These are phyloP conservation scores for Candida glucosophila DNA, from an alignment of 1,139 yeast species.

Conservation along the genomic window DNA sequence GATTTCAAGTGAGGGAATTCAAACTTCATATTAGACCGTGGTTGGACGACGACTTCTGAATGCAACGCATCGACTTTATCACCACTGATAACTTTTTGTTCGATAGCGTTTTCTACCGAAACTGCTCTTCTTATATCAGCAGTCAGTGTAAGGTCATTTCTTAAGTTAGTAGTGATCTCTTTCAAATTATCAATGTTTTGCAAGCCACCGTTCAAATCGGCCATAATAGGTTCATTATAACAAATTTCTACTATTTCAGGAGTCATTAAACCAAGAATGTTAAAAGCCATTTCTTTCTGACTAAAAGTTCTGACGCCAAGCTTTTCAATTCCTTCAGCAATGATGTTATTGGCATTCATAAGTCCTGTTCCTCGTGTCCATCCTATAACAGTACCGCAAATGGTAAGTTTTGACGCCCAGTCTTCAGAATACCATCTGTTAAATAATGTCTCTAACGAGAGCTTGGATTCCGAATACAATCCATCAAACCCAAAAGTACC, in stretches of 20 bases:
- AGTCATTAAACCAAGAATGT: slow-evolving; percentile 85
- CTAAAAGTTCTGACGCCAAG: slow-evolving; percentile 96
- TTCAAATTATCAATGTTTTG: slow-evolving; percentile 88
- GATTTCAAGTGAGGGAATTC: slow-evolving; percentile 85
- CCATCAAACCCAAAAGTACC: slow-evolving; percentile 99
- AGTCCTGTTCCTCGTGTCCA: slow-evolving; percentile 99
- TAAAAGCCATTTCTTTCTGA: slow-evolving; percentile 98
- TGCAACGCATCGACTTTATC: slow-evolving; percentile 82
- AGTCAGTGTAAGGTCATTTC: slow-evolving; percentile 74
- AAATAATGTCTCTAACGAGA: slow-evolving; percentile 89
- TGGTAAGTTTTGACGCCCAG: slow-evolving; percentile 88
- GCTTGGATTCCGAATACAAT: slow-evolving; percentile 93
- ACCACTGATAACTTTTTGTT: slow-evolving; percentile 88
- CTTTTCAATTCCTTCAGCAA: slow-evolving; percentile 95
- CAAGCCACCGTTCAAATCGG: slow-evolving; percentile 97
- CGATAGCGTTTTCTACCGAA: slow-evolving; percentile 84
- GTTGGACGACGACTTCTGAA: slow-evolving; percentile 66
- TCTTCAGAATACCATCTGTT: slow-evolving; percentile 99
- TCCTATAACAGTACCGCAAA: slow-evolving; percentile 97
- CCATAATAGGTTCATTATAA: slow-evolving; percentile 92
- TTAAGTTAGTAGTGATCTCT: slow-evolving; percentile 74
- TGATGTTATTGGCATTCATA: slow-evolving; percentile 93
- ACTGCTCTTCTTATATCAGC: slow-evolving; percentile 95
- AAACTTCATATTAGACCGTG: slow-evolving; percentile 91
- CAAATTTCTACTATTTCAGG: slow-evolving; percentile 80